These are phyloP conservation scores for Phaeotremella fagi DNA, from an alignment of 768 basidiomycete genomes.

Conservation along the genomic window DNA sequence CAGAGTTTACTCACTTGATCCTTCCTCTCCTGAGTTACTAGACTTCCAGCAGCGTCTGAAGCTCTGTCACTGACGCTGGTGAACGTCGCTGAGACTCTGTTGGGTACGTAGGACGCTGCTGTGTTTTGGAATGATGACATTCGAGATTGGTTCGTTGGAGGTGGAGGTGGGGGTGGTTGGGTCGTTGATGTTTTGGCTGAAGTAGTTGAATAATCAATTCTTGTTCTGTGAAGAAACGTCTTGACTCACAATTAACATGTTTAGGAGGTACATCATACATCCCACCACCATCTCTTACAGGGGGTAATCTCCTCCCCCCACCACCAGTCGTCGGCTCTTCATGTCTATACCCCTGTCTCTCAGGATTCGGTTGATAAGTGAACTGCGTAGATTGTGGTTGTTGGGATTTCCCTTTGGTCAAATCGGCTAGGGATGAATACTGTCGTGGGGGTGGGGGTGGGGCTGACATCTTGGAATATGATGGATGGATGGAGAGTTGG, in stretches of 20 bases:
- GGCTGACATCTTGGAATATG: not conserved
- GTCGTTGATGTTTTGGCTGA: too few relatives aligned
- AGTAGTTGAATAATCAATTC: too few relatives aligned
- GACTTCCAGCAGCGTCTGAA: conserved; percentile 10
- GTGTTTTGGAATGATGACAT: conserved; percentile 14
- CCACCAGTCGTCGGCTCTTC: not conserved
- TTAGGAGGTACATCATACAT: conserved; percentile 2
- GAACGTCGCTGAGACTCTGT: conserved; percentile 10
- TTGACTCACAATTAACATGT: too few relatives aligned
- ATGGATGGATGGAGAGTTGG: too few relatives aligned
- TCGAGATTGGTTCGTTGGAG: not conserved
- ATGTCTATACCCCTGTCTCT: conserved; percentile 10
- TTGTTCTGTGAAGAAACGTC: too few relatives aligned
- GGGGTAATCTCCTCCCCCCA: conserved; percentile 15
- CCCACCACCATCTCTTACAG: conserved; percentile 15
- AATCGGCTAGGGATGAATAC: conserved; percentile 12
- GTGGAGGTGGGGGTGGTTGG: conserved; percentile 1
- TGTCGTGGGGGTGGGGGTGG: conserved; percentile 1
- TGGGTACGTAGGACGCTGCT: conserved; percentile 17
- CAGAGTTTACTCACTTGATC: conserved; percentile 14
- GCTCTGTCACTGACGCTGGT: conserved; percentile 5
- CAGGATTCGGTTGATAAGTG: conserved; percentile 13
- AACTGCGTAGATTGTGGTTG: conserved; percentile 1
- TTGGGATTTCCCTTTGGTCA: conserved; percentile 9
- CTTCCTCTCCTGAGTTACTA: conserved; percentile 14